These are phyloP conservation scores for Dunaliella primolecta DNA, from an alignment of 139 green algal genomes.

Conservation along the genomic window DNA sequence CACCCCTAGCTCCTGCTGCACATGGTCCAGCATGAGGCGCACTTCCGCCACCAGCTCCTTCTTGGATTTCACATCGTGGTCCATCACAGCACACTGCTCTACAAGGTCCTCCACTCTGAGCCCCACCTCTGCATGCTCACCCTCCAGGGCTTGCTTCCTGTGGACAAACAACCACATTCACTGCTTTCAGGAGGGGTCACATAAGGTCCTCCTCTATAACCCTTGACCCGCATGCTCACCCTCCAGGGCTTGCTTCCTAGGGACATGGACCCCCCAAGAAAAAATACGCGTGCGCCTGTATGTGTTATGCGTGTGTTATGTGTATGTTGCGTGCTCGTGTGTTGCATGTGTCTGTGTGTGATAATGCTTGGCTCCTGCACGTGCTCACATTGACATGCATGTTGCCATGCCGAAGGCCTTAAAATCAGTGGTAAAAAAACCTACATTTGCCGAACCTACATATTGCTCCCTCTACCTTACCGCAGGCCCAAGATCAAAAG, in stretches of 20 bases:
- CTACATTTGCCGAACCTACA: no score
- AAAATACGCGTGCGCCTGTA: no score
- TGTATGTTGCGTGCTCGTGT: not conserved
- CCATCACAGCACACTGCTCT: conserved; percentile 14
- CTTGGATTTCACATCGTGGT: not conserved
- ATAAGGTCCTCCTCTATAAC: not conserved
- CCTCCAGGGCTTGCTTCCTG: conserved; percentile 2
- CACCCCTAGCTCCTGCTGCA: conserved; percentile 23
- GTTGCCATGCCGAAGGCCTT: no score
- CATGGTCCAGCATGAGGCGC: conserved; percentile 21
- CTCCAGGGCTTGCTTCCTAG: conserved; percentile 2
- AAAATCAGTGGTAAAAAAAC: no score
- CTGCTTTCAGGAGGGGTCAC: not conserved
- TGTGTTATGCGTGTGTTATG: not conserved
- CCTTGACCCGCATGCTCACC: not conserved
- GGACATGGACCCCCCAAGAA: no score
- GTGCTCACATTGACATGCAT: no score
- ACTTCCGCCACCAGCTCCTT: conserved; percentile 4
- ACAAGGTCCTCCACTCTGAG: not conserved
- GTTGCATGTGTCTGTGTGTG: no score
- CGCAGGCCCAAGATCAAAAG: no score
- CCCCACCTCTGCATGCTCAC: not conserved
- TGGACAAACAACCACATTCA: not conserved
- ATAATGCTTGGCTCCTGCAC: no score
- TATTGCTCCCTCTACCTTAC: no score